Evolutionary conservation across 2,329 filamentous ascomycete species (phyloP), one percentile per base, ranked within the genome.

Genomic region (Colletotrichum cordylinicola): DNA sequence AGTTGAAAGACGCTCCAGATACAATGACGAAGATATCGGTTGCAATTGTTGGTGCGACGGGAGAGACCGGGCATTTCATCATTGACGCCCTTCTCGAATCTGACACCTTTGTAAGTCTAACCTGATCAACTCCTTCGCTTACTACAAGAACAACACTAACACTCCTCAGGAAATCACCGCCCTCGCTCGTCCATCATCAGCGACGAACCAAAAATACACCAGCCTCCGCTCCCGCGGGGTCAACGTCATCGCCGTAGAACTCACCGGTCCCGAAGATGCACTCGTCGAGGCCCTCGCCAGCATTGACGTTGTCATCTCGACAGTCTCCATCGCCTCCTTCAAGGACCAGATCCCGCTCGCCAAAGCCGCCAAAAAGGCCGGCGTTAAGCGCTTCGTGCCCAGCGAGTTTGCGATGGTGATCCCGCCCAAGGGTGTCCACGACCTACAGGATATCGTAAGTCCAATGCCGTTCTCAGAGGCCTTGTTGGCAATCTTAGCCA

Each of bases 301-400:
- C 5, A 83, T 86, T 15, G 87, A 90, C 69, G 83, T 88, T 18
- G 82, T 90, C 39, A 86, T 90, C 73, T 85, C 83, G 29, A 82
- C 82, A 70, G 83, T 90, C 29, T 78, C 80, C 21, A 81, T 82
- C 2, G 78, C 77, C 6, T 80, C 81, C 52, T 81, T 85, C 43
- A 79, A 82, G 31, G 84, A 85, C 13, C 87, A 91, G 75, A 85
- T 88, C 9, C 82, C 82, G 4, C 82, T 91, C 4, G 85, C 85
- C 35, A 85, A 84, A 43, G 89, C 89, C 1, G 86, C 87, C 3
- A 88, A 89, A 76, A 82, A 83, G 62, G 87, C 86, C 4, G 87
- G 88, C 1, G 86, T 90, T 6, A 84, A 86, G 74, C 86, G 90
- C 56, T 91, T 90, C 77, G 84, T 91, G 39, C 89, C 89, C 5